A percentile compares a stretch with the other conserved stretches of the same genome.
Evolutionary conservation across 192 early-diverging fungal species (phyloP).

Genomic region (Haplosporangium gracile): DNA sequence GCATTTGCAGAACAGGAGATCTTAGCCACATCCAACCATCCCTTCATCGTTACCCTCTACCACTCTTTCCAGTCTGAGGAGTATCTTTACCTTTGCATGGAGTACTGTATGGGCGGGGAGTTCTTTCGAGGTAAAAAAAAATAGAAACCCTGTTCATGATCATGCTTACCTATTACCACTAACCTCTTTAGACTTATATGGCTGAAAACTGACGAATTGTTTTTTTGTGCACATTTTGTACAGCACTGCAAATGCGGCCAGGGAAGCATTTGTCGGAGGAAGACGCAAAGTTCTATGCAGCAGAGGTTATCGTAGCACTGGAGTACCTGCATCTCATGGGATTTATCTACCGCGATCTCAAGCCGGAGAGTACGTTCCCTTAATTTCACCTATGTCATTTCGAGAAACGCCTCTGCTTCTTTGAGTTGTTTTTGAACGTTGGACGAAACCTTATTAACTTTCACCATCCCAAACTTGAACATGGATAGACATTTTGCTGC

Average conservation of each 20-base stretch:
- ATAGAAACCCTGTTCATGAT: not conserved
- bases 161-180: not conserved
- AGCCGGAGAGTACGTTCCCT: conserved; percentile 89
- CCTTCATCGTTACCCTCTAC: conserved; percentile 90
- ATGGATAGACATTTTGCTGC: conserved; percentile 83
- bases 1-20: conserved; percentile 95
- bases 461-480: not conserved
- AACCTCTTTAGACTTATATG: not conserved
- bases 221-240: not conserved
- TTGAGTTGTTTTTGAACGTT: no score
- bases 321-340: conserved; percentile 98
- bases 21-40: conserved; percentile 85
- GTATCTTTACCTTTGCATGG: conserved; percentile 89
- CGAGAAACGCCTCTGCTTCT: no score
- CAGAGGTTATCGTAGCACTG: conserved; percentile 94
- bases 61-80: conserved; percentile 91
- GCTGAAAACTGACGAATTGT: not conserved
- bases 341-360: conserved; percentile 98
- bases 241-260: conserved; percentile 87
- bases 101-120: conserved; percentile 92
- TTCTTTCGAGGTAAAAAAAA: conserved; percentile 79
- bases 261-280: conserved; percentile 91
- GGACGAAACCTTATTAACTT: no score
- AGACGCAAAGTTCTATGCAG: conserved; percentile 96
- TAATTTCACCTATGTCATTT: not conserved